Evolutionary conservation across 495 filamentous ascomycete species (phyloP).

Genomic region (Penicillium malachiteum): DNA sequence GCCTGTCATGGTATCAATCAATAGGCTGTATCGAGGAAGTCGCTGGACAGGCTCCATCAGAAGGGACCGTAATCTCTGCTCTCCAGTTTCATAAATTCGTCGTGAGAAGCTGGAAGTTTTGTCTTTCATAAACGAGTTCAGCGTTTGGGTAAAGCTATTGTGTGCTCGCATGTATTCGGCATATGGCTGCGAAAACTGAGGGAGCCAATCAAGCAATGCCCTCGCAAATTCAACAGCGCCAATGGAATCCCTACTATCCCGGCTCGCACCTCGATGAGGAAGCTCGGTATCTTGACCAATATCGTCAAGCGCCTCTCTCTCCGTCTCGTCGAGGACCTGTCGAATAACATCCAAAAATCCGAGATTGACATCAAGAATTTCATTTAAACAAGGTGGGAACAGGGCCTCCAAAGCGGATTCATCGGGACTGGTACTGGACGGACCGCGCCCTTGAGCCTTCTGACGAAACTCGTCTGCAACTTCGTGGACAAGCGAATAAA

Average conservation of each 20-base stretch:
- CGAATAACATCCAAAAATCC: conserved; percentile 74
- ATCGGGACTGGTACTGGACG: conserved; percentile 68
- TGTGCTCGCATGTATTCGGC: conserved; percentile 87
- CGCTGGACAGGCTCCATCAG: conserved; percentile 96
- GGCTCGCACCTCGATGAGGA: conserved; percentile 32
- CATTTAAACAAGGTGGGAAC: conserved; percentile 75
- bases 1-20: conserved; percentile 91
- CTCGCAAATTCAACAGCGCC: conserved; percentile 74
- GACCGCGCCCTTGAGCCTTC: conserved; percentile 56
- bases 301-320: conserved; percentile 72
- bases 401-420: conserved; percentile 69
- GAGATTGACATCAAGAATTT: conserved; percentile 76
- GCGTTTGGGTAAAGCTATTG: conserved; percentile 74
- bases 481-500: conserved; percentile 75
- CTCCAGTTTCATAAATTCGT: conserved; percentile 77
- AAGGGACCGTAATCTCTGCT: conserved; percentile 86
- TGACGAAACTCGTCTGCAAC: conserved; percentile 71
- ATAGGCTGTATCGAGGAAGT: conserved; percentile 88
- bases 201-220: conserved; percentile 82
- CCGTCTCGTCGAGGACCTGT: conserved; percentile 75
- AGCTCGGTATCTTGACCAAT: conserved; percentile 56
- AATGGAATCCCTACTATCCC: conserved; percentile 63
- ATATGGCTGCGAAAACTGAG: conserved; percentile 84
- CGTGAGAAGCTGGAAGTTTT: conserved; percentile 75
- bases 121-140: conserved; percentile 71